Evolutionary conservation across 2,329 filamentous ascomycete species (phyloP), one percentile per base, ranked within the genome.

Genomic region (Colletotrichum lupini): DNA sequence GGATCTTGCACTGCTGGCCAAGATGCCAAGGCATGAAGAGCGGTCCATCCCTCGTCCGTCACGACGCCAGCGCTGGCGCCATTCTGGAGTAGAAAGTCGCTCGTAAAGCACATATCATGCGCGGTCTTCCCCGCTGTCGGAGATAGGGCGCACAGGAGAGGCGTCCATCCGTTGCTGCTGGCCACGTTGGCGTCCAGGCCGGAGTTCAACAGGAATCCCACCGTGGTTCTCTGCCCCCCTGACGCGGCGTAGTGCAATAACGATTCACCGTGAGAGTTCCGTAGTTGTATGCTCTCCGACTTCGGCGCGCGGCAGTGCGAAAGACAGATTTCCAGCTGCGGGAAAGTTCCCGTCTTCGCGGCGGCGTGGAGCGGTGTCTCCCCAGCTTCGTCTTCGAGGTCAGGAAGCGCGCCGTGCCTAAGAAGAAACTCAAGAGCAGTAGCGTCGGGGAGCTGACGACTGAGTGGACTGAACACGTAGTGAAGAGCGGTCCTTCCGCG

Each of bases 191-290:
- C 74, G 57, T 78, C 65, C 1, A 77, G 24, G 35, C 78, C 76
- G 3, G 56, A 57, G 24, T 28, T 16, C 2, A 77, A 59, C 2
- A 77, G 73, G 55, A 72, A 77, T 14, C 75, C 73, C 16, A 80
- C 56, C 0, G 75, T 75, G 14, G 77, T 76, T 24, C 57, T 14
- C 1, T 75, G 69, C 12, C 77, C 70, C 0, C 78, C 78, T 2
- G 76, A 78, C 2, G 79, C 79, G 2, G 79, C 79, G 49, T 74
- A 81, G 64, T 81, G 79, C 2, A 82, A 64, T 2, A 80, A 49
- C 1, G 76, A 78, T 68, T 81, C 79, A 3, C 76, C 74, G 22
- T 76, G 55, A 2, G 57, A 4, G 56, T 77, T 81, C 11, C 9
- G 42, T 5, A 49, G 30, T 11, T 66, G 24, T 53, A 76, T 28